These are phyloP conservation scores for Sungouiozyma intestinalis DNA, from an alignment of 805 yeast species.

Conservation along the genomic window DNA sequence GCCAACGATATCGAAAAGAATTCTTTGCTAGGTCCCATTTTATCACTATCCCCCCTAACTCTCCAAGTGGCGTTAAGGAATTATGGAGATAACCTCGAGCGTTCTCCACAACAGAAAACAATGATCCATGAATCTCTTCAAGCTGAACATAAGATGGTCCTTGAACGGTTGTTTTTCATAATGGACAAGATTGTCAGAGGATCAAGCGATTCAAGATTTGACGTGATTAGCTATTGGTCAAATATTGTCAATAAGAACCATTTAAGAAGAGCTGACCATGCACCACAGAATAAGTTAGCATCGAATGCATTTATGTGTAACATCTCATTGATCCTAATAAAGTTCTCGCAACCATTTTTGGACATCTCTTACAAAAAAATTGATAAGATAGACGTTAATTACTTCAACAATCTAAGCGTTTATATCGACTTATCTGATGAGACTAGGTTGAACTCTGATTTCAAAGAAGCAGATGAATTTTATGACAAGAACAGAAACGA, in stretches of 20 bases:
- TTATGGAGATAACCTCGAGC: constrained; percentile 27
- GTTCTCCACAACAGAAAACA: constrained; percentile 35
- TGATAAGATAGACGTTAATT: constrained; percentile 66
- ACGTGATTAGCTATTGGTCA: constrained; percentile 58
- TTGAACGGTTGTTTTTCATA: constrained; percentile 58
- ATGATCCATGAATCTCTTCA: constrained; percentile 50
- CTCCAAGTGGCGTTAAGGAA: constrained; percentile 41
- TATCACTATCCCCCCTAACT: constrained; percentile 64
- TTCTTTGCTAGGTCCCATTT: constrained; percentile 68
- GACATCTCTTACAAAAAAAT: constrained; percentile 56
- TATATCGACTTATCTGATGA: constrained; percentile 67
- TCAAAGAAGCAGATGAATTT: constrained; percentile 54
- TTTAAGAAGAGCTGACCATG: constrained; percentile 77
- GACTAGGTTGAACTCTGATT: constrained; percentile 70
- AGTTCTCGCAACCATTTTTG: constrained; percentile 75
- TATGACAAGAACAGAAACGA: constrained; percentile 33
- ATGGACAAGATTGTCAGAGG: constrained; percentile 69
- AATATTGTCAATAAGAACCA: constrained; percentile 73
- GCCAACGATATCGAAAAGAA: constrained; percentile 47
- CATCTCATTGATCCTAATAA: constrained; percentile 53
- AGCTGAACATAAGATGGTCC: constrained; percentile 47
- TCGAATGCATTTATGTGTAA: constrained; percentile 79
- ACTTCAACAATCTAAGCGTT: constrained; percentile 41
- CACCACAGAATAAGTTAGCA: constrained; percentile 54
- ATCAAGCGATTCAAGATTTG: constrained; percentile 51